These are phyloP conservation scores for Phallus indusiatus DNA, from an alignment of 768 basidiomycete genomes.

Conservation along the genomic window DNA sequence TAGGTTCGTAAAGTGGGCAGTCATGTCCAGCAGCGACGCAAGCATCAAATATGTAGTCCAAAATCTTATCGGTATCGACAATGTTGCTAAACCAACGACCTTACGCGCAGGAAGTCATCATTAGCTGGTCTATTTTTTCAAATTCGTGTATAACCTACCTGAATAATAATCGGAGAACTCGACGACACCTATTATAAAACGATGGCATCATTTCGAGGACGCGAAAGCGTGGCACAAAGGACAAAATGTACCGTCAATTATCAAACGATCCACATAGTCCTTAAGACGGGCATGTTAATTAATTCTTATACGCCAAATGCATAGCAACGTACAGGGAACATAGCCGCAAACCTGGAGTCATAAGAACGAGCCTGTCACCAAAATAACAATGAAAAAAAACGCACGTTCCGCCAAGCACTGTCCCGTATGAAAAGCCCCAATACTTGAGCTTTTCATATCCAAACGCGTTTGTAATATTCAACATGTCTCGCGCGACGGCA, in stretches of 20 bases:
- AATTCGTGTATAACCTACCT: background rate
- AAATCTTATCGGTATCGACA: conserved; percentile 17
- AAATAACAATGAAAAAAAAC: background rate
- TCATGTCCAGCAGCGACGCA: conserved; percentile 18
- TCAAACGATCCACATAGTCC: conserved; percentile 25
- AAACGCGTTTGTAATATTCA: conserved; percentile 19
- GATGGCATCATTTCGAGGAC: background rate
- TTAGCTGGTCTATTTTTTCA: background rate
- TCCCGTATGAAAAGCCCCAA: conserved; percentile 17
- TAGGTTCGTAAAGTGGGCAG: conserved; percentile 16
- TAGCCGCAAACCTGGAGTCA: conserved; percentile 19
- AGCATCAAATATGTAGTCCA: conserved; percentile 12
- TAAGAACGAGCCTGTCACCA: too few relatives aligned
- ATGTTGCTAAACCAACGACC: conserved; percentile 17
- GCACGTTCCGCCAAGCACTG: conserved; percentile 12
- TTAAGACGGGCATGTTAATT: background rate
- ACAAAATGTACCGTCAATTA: conserved; percentile 21
- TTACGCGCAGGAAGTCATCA: background rate
- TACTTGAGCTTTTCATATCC: conserved; percentile 22
- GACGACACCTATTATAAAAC: background rate
- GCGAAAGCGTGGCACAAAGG: background rate
- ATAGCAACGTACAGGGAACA: conserved; percentile 19
- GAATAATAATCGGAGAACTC: conserved; percentile 6
- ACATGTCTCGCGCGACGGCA: conserved; percentile 23
- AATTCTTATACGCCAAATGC: background rate